Base-by-base conservation (phyloP, 257 asterid genomes). In the Linaria vulgaris region DNA sequence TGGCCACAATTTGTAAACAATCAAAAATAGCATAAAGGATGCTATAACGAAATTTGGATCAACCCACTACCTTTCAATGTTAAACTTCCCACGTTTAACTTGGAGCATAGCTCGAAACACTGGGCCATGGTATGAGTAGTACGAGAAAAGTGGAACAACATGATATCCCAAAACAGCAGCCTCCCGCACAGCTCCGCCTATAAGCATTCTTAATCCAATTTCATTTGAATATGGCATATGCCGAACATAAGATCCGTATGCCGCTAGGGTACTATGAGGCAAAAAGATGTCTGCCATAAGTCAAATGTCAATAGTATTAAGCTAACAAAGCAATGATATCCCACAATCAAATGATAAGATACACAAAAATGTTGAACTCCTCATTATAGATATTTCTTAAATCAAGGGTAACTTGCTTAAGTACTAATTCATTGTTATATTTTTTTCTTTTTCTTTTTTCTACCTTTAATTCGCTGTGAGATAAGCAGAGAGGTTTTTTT, bases 71-170 rank as follows among this genome's bases (percentile, higher is more conserved):
- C 97, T 83, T 76, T 69, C 68, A 57, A 71, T 67, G 1, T 83
- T 79, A 78, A 74, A 79, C 81, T 79, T 83, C 74, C 99, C 97
- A 59, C 86, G 94, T 76, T 71, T 82, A 72, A 92, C 82, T 70
- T 81, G 89, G 70, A 92, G 88, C 94, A 89, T 76, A 30, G 78
- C 87, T 73, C 99, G 84, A 63, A 92, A 92, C 54, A 92, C 88
- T 0, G 96, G 97, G 47, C 99, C 95, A 65, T 89, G 99, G 82
- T 78, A 92, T 0, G 99, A 87, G 80, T 92, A 92, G 82, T 88
- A 82, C 3, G 99, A 92, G 82, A 92, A 92, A 51, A 92, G 91
- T 3, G 99, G 99, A 66, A 71, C 74, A 13, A 92, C 91, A 39
- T 82, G 95, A 75, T 82, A 87, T 54, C 97, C 95, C 74, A 89